Evolutionary conservation across 208 protist genomes (phyloP).

Genomic region (Acanthamoeba lenticulata): DNA sequence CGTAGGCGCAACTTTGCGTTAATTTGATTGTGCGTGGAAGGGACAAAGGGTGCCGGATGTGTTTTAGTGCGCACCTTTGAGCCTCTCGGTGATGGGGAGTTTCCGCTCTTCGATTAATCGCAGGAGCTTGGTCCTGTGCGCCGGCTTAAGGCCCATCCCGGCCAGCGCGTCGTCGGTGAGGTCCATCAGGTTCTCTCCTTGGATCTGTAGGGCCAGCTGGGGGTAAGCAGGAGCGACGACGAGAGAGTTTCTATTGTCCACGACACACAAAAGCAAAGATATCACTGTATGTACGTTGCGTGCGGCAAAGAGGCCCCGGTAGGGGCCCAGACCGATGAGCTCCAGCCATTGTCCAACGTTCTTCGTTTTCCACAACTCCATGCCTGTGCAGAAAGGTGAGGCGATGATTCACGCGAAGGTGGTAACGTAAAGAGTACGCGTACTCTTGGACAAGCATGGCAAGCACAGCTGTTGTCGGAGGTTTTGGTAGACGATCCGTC

Average conservation of each 20-base stretch:
- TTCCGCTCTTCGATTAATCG: neutral
- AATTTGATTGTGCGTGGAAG: neutral
- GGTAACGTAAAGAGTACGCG: neutral
- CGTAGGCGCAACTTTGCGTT: neutral
- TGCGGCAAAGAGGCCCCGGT: neutral
- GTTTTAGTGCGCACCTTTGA: neutral
- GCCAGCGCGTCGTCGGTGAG: neutral
- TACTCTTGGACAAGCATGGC: neutral
- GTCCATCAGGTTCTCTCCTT: neutral
- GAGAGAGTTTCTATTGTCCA: too few species aligned
- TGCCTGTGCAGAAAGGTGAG: neutral
- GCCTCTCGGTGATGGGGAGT: neutral
- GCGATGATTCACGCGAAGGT: neutral
- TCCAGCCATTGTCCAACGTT: neutral
- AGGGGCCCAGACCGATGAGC: neutral
- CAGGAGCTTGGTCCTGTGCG: neutral
- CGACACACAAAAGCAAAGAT: too few species aligned
- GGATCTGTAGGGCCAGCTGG: too few species aligned
- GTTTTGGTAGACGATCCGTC: neutral
- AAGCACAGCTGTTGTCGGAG: conserved; percentile 3
- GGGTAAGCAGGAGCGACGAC: too few species aligned
- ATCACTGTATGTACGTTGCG: neutral
- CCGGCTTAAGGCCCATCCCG: neutral
- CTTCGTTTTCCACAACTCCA: neutral
- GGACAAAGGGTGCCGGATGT: neutral